Percentiles rank a stretch among this genome's conserved stretches.
Conservation (phyloP, 768 basidiomycete species). For the Pseudohyphozyma bogoriensis region DNA sequence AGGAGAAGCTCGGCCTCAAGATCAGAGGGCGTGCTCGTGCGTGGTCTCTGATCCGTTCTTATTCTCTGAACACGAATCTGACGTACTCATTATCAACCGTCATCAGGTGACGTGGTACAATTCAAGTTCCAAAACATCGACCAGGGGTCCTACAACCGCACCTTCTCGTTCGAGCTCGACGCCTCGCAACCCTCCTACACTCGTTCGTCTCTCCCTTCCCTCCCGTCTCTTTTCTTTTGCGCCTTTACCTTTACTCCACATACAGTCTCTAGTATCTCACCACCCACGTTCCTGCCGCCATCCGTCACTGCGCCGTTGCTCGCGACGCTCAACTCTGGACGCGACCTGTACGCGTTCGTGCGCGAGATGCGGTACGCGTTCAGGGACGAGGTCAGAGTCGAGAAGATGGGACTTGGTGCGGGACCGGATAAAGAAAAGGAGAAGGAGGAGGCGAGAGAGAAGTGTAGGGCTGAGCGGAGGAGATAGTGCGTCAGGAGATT, state of each 20-base stretch:
- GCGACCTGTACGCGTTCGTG: conserved; percentile 20
- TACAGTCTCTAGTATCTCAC: conserved; percentile 11
- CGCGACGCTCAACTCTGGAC: not conserved
- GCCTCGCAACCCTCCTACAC: conserved; percentile 10
- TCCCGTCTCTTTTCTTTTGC: not conserved
- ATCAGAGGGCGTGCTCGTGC: conserved; percentile 16
- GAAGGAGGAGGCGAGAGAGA: too few species aligned
- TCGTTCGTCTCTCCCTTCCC: not conserved
- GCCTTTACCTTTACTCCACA: not conserved
- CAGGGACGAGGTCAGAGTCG: conserved; percentile 11
- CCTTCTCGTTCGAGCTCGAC: conserved; percentile 27
- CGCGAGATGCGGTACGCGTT: conserved; percentile 8
- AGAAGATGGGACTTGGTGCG: too few species aligned
- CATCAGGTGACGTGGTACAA: conserved; percentile 17
- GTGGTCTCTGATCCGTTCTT: not conserved
- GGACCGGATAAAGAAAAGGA: too few species aligned
- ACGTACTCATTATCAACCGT: not conserved
- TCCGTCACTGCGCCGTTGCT: not conserved
- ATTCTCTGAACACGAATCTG: too few species aligned
- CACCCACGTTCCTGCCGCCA: conserved; percentile 10
- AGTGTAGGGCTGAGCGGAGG: too few species aligned
- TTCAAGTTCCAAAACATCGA: conserved; percentile 27
- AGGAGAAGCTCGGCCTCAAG: conserved; percentile 19
- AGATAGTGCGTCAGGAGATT: too few species aligned
- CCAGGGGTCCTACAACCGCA: conserved; percentile 7